Conservation (phyloP, 164 flowering plant genomes). For the Hamamelis virginiana region DNA sequence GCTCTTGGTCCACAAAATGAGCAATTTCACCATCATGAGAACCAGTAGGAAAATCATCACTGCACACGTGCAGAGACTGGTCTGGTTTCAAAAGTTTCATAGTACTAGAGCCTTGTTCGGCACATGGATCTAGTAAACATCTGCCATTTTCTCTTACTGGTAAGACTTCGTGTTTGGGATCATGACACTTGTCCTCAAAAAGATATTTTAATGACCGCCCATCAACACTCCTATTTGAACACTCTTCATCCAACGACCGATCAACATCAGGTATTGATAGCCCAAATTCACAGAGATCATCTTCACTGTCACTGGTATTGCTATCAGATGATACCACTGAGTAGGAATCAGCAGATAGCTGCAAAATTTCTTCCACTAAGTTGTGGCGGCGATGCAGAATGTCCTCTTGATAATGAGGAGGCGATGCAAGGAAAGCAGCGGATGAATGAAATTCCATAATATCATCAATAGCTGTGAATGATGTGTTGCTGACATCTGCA, state of each 20-base stretch:
- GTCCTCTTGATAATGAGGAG: conserved; percentile 86
- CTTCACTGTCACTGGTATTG: conserved; percentile 66
- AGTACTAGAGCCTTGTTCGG: conserved; percentile 21
- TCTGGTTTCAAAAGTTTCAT: conserved; percentile 13
- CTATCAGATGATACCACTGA: conserved; percentile 83
- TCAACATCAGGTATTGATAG: conserved; percentile 28
- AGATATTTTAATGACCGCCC: conserved; percentile 11
- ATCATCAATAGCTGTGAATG: conserved; percentile 41
- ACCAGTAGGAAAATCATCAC: conserved; percentile 17
- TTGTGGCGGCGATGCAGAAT: conserved; percentile 84
- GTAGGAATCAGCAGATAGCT: conserved; percentile 79
- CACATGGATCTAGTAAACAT: conserved; percentile 4
- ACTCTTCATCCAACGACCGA: conserved; percentile 24
- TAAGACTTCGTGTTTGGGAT: conserved; percentile 15
- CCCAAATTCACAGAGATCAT: conserved; percentile 35
- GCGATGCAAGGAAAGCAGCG: conserved; percentile 55
- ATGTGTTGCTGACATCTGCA: conserved; percentile 19
- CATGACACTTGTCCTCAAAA: conserved; percentile 15
- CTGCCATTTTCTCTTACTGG: conserved; percentile 26
- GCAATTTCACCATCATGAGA: conserved; percentile 22
- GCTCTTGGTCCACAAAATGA: conserved; percentile 21
- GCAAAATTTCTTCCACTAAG: conserved; percentile 81
- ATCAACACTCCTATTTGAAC: conserved; percentile 17
- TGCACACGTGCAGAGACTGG: conserved; percentile 12
- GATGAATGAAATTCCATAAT: conserved; percentile 43